Evolutionary conservation across 129 eudicot genomes (phyloP), one percentile per base, ranked within the genome.

Genomic region (Flaveria bidentis): DNA sequence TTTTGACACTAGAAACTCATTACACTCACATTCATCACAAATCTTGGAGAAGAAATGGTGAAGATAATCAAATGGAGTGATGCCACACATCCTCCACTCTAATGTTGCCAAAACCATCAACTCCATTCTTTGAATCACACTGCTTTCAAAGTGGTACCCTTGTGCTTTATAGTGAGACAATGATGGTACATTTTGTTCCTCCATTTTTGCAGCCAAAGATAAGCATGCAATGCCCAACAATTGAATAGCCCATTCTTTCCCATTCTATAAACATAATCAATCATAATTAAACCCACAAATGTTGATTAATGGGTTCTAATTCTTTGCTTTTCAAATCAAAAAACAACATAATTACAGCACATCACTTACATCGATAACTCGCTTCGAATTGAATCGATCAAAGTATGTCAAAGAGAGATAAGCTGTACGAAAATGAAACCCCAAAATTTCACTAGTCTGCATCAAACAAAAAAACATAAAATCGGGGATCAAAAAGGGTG

Each of bases 191-290:
- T 66, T 60, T 17, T 51, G 71, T 82, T 92, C 96, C 79, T 92
- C 96, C 96, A 92, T 85, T 62, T 92, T 92, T 17, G 91, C 91
- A 64, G 97, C 97, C 81, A 92, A 46, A 3, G 96, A 89, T 78
- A 92, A 82, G 64, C 97, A 89, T 39, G 96, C 97, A 66, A 92
- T 80, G 28, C 96, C 83, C 44, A 85, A 33, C 77, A 91, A 84
- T 45, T 80, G 79, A 51, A 85, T 39, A 22, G 86, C 88, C 97
- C 97, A 92, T 17, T 44, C 58, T 77, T 87, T 76, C 69, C 65
- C 84, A 58, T 36, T 69, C 92, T 92, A 76, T 57, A 12, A 68
- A 73, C 53, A 85, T 36, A 45, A 56, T 36, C 41, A 36, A 36
- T 36, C 41, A 36, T 39, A 57, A 57, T 17, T 53, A 51, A 51